phyloP scores from a whole-genome alignment of 805 yeast species.

The Priceomyces haplophilus region DNA sequence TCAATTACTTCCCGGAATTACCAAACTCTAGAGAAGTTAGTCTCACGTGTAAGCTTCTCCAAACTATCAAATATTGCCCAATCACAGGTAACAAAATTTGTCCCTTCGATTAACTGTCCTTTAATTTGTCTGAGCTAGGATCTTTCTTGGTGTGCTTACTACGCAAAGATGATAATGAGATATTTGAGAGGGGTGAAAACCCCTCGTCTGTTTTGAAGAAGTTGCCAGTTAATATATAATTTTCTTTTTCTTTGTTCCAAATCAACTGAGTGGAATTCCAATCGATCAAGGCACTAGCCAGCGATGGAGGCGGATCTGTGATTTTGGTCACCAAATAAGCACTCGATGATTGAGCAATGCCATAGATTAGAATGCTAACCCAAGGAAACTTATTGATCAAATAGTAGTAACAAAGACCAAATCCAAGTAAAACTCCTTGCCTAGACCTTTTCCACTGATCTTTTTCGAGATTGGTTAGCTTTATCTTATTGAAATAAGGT shows the following conservation, averaged over 20 bases:
- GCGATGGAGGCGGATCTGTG: constrained; percentile 42
- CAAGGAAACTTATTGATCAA: constrained; percentile 41
- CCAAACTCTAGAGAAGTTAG: constrained; percentile 6
- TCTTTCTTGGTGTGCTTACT: background rate
- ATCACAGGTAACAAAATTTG: constrained; percentile 37
- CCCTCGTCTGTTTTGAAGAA: constrained; percentile 20
- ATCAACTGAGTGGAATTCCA: constrained; percentile 34
- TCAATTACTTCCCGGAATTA: constrained; percentile 22
- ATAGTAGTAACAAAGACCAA: constrained; percentile 47
- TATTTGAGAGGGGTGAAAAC: constrained; percentile 24
- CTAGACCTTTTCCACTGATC: constrained; percentile 51
- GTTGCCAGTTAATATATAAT: constrained; percentile 18
- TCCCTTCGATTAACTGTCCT: constrained; percentile 5
- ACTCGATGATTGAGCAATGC: constrained; percentile 51
- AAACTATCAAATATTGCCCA: constrained; percentile 30
- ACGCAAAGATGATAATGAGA: constrained; percentile 12
- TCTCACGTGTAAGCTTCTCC: constrained; percentile 15
- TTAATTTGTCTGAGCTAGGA: background rate
- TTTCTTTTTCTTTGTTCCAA: constrained; percentile 25
- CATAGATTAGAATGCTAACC: constrained; percentile 46
- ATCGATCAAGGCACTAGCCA: constrained; percentile 20
- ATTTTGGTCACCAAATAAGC: constrained; percentile 55
- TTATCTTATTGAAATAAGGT: constrained; percentile 50
- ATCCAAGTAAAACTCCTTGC: constrained; percentile 55
- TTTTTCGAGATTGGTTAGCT: constrained; percentile 41